Evolutionary conservation across 441 rosid genomes (phyloP), one percentile per base, ranked within the genome.

Genomic region (Capsella rubella): DNA sequence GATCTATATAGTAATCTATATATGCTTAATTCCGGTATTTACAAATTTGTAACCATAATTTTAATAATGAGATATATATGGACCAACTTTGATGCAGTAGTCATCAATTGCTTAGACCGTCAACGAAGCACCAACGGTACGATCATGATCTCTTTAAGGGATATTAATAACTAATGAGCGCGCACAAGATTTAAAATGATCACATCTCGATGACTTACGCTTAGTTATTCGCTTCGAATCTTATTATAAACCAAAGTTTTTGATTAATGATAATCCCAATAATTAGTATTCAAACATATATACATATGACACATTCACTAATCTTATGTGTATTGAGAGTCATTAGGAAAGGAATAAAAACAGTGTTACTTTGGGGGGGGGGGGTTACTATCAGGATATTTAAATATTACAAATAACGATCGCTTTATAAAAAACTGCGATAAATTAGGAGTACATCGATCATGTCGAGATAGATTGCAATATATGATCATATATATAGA

Each of bases 391-490:
- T 29, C 25, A 21, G 7, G 29, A 27, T 60, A 43, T 34, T 28
- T 18, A 53, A 14, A 65, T 16, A 5, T 8, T 27, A 58, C 32
- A 16, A 21, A 35, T 9, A 63, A 11, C n/a, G 10, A 46, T 59
- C 47, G 21, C 32, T 53, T n/a, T 35, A 35, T 45, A 60, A 42
- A 51, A 37, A 66, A 74, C 59, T 58, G 21, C 31, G 16, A 6
- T 58, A 50, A 50, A 40, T 32, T n/a, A 32, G 32, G 14, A 45
- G 45, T 35, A 43, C 8, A 13, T 42, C 13, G 35, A 76, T 63
- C 53, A 69, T 47, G 75, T 59, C 76, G 76, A 76, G 67, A 50
- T 65, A 58, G 76, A 77, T 71, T 71, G 76, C 76, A 64, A 51
- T 25, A 51, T 25, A 75, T 58, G 67, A 74, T 74, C 66, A 56